Evolutionary conservation across 345 rosid species (phyloP), one percentile per base, ranked within the genome.

Genomic region (Theobroma cacao): DNA sequence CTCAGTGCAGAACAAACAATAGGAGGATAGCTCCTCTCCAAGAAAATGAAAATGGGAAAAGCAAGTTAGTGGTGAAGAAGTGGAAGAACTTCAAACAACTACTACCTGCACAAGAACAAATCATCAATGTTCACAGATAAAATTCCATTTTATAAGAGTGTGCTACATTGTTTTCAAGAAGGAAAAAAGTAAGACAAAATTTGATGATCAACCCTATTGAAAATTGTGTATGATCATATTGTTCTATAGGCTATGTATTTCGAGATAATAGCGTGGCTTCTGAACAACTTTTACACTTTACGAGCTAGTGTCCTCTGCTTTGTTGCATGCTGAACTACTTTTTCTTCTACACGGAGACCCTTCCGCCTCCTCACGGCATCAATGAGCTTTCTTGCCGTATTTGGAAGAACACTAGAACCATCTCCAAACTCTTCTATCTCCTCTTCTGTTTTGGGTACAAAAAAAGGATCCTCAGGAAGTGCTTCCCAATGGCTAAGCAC

Each of bases 401-500:
- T 93, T 0, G 83, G 97, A 71, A 86, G 95, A 41, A 93, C 97
- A 61, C 98, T 91, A 50, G 98, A 88, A 72, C 99, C 97, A 56
- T 95, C 94, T 14, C 97, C 94, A 56, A 90, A 93, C 88, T 95
- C 98, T 80, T 93, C 94, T 20, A 87, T 85, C 83, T 93, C 98
- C 81, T 95, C 99, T 62, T 87, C 96, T 0, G 98, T 93, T 86
- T 88, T 90, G 10, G 98, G 97, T 15, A 93, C 89, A 81, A 95
- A 95, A 83, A 92, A 93, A 0, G 97, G 98, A 83, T 95, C 99
- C 83, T 91, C 96, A 1, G 92, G 82, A 0, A 95, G 92, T 70
- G 83, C 93, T 80, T 93, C 97, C 97, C 97, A 93, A 36, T 93
- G 98, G 78, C 98, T 93, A 72, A 95, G 87, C 63, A 91, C 97